Conservation (phyloP, 2,329 filamentous ascomycete genomes). For the Aspergillus sp. region DNA sequence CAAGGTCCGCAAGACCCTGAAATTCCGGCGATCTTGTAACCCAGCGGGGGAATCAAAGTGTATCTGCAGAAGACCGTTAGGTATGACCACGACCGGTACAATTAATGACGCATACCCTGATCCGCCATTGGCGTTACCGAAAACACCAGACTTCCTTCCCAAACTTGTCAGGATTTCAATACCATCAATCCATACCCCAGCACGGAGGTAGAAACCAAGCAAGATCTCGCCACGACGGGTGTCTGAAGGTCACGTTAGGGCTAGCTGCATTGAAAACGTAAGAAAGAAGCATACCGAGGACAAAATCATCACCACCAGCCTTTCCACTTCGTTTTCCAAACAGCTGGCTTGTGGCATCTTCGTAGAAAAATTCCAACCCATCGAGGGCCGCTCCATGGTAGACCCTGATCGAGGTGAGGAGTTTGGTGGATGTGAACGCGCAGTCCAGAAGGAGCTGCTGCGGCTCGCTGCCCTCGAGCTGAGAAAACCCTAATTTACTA, state of each 20-base stretch:
- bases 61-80: slow-evolving; percentile 54
- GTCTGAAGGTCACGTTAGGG: slow-evolving; percentile 52
- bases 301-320: slow-evolving; percentile 68
- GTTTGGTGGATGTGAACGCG: slow-evolving; percentile 63
- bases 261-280: neutral
- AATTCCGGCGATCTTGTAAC: slow-evolving; percentile 84
- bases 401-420: slow-evolving; percentile 71
- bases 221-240: slow-evolving; percentile 81
- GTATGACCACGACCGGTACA: neutral
- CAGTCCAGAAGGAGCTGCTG: slow-evolving; percentile 74
- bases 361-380: slow-evolving; percentile 89
- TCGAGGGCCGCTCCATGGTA: slow-evolving; percentile 76
- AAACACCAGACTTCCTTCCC: slow-evolving; percentile 81
- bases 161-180: slow-evolving; percentile 86
- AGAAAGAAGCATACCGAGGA: slow-evolving; percentile 60
- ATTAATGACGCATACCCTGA: slow-evolving; percentile 64
- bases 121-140: slow-evolving; percentile 76
- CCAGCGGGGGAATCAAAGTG: slow-evolving; percentile 82
- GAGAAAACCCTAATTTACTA: slow-evolving; percentile 68
- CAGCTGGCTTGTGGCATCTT: slow-evolving; percentile 77
- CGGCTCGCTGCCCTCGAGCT: slow-evolving; percentile 66
- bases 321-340: slow-evolving; percentile 80
- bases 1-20: slow-evolving; percentile 76
- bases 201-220: slow-evolving; percentile 78
- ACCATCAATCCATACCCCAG: slow-evolving; percentile 78